phyloP scores from a whole-genome alignment of 169 alveolate genomes.

The Plasmodium inui region DNA sequence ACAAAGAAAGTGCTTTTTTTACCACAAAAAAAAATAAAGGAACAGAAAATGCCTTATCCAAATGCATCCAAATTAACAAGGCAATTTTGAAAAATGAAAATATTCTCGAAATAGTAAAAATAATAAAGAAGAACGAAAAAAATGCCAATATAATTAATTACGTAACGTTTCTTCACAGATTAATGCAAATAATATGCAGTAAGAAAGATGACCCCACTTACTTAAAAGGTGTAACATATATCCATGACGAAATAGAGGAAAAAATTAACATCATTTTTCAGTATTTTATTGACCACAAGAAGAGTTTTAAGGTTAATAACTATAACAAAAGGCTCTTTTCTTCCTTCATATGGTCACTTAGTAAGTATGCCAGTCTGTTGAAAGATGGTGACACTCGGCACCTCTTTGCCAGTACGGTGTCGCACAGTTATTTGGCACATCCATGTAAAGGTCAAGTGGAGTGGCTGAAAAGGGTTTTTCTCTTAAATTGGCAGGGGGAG shows the following conservation, averaged over 20 bases:
- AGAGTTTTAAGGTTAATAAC: slow-evolving; percentile 16
- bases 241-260: slow-evolving; percentile 55
- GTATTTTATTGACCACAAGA: slow-evolving; percentile 26
- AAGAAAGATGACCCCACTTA: neutral
- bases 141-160: slow-evolving; percentile 49
- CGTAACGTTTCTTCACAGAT: slow-evolving; percentile 59
- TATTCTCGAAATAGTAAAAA: slow-evolving; percentile 49
- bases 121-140: slow-evolving; percentile 35
- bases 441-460: neutral
- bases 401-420: neutral
- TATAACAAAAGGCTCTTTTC: slow-evolving; percentile 68
- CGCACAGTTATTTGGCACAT: neutral
- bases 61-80: slow-evolving; percentile 48
- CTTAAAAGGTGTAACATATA: slow-evolving; percentile 22
- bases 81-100: slow-evolving; percentile 38
- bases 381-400: neutral
- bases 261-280: slow-evolving; percentile 38
- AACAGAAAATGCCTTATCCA: neutral
- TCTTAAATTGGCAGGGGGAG: neutral
- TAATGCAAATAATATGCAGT: slow-evolving; percentile 50
- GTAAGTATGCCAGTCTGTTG: slow-evolving; percentile 31
- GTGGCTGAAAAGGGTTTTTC: neutral
- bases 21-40: slow-evolving; percentile 14
- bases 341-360: slow-evolving; percentile 71
- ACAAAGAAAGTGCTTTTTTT: slow-evolving; percentile 4